Percentiles rank a stretch among this genome's conserved stretches.
These are phyloP conservation scores for Saraca asoca DNA, from an alignment of 331 rosid genomes.

Conservation along the genomic window DNA sequence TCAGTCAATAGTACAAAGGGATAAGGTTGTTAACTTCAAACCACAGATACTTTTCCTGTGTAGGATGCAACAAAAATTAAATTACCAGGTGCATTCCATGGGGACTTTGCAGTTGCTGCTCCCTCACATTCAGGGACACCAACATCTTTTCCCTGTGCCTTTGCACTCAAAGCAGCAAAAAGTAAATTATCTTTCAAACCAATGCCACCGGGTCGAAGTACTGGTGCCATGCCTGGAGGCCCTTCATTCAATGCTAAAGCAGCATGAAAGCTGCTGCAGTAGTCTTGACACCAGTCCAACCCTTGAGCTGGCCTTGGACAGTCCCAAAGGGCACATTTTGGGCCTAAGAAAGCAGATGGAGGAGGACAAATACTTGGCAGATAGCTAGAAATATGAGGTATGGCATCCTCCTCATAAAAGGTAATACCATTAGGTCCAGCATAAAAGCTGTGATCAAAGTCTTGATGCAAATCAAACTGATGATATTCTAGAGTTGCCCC, in stretches of 20 bases:
- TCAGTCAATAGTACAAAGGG: constrained; percentile 27
- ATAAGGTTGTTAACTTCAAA: not conserved
- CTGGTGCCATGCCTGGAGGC: constrained; percentile 97
- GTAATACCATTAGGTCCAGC: constrained; percentile 48
- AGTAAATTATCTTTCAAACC: constrained; percentile 91
- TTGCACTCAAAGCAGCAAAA: constrained; percentile 89
- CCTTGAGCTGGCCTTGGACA: constrained; percentile 99
- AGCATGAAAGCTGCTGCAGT: constrained; percentile 95
- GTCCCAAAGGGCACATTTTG: constrained; percentile 99
- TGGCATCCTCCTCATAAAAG: constrained; percentile 59
- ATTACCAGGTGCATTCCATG: constrained; percentile 99
- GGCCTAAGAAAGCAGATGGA: constrained; percentile 99
- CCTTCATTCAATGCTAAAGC: constrained; percentile 95
- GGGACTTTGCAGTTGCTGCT: constrained; percentile 99
- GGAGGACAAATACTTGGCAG: constrained; percentile 88
- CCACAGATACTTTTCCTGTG: not conserved
- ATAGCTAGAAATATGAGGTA: constrained; percentile 73
- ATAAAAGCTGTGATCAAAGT: constrained; percentile 61
- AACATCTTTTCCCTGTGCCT: constrained; percentile 91
- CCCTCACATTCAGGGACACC: constrained; percentile 99
- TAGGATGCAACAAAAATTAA: constrained; percentile 18
- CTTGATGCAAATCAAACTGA: constrained; percentile 66
- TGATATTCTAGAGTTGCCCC: constrained; percentile 72
- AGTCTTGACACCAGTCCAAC: constrained; percentile 88
- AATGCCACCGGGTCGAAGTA: constrained; percentile 94